These are phyloP conservation scores for Cladosporium colombiae DNA, from an alignment of 2,329 filamentous ascomycete species.

Conservation along the genomic window DNA sequence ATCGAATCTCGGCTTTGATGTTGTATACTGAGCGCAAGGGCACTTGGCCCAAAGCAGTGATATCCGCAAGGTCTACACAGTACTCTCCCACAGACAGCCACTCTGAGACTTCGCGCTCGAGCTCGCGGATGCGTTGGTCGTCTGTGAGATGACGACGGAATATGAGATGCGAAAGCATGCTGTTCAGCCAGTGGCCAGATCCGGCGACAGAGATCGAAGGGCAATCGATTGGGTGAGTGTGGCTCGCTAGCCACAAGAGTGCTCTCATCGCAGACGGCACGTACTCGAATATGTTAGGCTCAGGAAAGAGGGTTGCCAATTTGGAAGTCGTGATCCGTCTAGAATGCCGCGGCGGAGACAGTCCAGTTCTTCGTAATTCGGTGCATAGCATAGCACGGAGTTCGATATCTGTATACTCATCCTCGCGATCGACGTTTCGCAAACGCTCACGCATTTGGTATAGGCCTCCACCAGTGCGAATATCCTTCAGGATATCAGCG, in stretches of 20 bases:
- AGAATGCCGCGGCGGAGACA: background rate
- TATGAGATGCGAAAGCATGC: conserved; percentile 49
- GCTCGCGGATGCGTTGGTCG: conserved; percentile 47
- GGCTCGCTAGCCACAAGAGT: conserved; percentile 51
- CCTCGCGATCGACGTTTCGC: background rate
- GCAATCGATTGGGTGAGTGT: conserved; percentile 55
- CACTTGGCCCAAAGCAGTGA: conserved; percentile 50
- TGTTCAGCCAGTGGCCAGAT: conserved; percentile 54
- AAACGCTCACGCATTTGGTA: background rate
- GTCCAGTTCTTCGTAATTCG: conserved; percentile 4
- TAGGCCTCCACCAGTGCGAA: background rate
- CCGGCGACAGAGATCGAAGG: conserved; percentile 52
- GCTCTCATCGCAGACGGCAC: conserved; percentile 43
- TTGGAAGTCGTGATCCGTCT: background rate
- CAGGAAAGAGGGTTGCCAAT: background rate
- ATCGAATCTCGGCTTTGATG: conserved; percentile 35
- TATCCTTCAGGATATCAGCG: background rate
- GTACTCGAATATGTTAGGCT: conserved; percentile 1
- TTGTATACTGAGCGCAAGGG: conserved; percentile 53
- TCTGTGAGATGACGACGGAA: conserved; percentile 52
- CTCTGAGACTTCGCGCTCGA: conserved; percentile 49
- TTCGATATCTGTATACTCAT: conserved; percentile 1
- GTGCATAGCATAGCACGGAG: conserved; percentile 2
- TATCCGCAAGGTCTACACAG: conserved; percentile 47
- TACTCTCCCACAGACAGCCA: conserved; percentile 58